Conservation (phyloP, 805 yeast genomes). For the Spathaspora passalidarum region DNA sequence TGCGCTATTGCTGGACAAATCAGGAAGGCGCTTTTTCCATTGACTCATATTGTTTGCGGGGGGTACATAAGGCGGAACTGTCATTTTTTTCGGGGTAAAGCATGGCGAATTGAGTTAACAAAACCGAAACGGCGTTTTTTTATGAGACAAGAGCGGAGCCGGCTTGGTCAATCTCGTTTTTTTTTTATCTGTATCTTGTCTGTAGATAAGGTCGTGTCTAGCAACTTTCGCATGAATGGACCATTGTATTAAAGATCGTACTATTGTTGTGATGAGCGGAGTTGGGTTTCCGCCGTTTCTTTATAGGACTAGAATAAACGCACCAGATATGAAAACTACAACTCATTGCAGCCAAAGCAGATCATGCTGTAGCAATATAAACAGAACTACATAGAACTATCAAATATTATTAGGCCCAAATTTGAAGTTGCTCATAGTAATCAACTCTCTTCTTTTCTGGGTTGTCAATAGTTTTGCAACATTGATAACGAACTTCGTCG, state of each 20-base stretch:
- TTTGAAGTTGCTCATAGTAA: conserved; percentile 71
- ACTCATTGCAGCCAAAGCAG: no score
- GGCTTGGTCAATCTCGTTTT: no score
- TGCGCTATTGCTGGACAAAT: not conserved
- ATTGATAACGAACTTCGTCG: conserved; percentile 51
- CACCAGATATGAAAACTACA: no score
- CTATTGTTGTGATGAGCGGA: not conserved
- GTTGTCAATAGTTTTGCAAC: conserved; percentile 39
- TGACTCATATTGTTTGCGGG: not conserved
- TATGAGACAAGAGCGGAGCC: not conserved
- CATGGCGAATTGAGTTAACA: not conserved
- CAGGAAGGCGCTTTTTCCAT: not conserved
- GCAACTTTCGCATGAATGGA: no score
- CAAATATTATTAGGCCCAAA: conserved; percentile 57
- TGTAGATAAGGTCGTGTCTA: no score
- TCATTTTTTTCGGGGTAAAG: not conserved
- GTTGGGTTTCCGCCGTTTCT: not conserved
- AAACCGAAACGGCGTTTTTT: not conserved
- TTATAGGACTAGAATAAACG: no score
- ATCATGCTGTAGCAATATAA: no score
- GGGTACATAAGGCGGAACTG: not conserved
- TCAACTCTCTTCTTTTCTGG: conserved; percentile 50
- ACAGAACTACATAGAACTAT: no score
- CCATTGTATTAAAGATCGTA: no score
- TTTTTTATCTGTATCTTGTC: no score